A percentile compares a stretch with the other conserved stretches of the same genome.
Evolutionary conservation across 108 stramenopile genomes (phyloP).

Genomic region (Cyclotella cryptica): DNA sequence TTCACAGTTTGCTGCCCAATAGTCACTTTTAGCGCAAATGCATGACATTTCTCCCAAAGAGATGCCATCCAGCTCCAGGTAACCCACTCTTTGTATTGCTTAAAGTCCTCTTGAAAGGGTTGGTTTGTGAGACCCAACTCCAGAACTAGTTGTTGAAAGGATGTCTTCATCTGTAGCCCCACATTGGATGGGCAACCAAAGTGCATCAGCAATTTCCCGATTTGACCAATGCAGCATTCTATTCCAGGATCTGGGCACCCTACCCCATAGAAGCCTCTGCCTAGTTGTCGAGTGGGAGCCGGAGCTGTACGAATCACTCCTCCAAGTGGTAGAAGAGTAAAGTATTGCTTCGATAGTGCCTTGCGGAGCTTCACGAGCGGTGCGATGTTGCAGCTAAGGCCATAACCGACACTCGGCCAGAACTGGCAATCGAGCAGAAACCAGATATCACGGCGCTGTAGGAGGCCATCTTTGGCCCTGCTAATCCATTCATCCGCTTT

Average conservation of each 20-base stretch:
- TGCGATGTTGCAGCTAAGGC: slow-evolving; percentile 10
- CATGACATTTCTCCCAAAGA: too few relatives aligned
- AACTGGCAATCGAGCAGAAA: slow-evolving; percentile 15
- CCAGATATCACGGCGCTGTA: slow-evolving; percentile 6
- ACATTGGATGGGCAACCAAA: background rate
- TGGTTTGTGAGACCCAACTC: slow-evolving; percentile 7
- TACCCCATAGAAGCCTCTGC: slow-evolving; percentile 1
- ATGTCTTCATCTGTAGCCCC: background rate
- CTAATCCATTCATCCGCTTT: background rate
- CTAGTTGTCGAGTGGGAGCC: background rate
- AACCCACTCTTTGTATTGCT: background rate
- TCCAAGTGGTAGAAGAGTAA: background rate
- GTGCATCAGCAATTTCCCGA: background rate
- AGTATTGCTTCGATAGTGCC: background rate
- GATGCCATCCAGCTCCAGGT: slow-evolving; percentile 12
- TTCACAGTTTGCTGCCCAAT: background rate
- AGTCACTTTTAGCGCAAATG: background rate
- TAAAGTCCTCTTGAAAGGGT: background rate
- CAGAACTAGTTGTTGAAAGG: background rate
- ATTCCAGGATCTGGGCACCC: background rate
- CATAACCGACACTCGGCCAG: slow-evolving; percentile 14
- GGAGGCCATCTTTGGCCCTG: background rate
- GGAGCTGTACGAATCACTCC: background rate
- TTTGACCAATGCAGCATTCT: background rate
- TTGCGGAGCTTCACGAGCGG: background rate